Percentiles rank a stretch among this genome's conserved stretches.
These are phyloP conservation scores for Trichoderma lentiforme DNA, from an alignment of 2,329 filamentous ascomycete genomes.

Conservation along the genomic window DNA sequence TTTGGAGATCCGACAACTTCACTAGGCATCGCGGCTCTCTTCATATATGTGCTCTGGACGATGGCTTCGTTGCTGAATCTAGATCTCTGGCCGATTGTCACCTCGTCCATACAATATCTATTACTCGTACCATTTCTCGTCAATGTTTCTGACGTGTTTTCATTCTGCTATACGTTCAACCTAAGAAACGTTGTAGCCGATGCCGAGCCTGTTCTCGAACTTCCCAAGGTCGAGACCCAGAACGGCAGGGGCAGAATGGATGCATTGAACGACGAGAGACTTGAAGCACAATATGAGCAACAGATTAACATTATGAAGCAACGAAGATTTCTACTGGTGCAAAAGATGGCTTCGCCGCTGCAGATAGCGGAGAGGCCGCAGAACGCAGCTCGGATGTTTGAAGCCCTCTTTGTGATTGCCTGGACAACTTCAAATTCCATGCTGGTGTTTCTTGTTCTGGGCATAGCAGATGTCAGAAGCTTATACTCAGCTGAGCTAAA, in stretches of 20 bases:
- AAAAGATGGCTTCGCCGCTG: not conserved
- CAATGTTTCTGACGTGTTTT: not conserved
- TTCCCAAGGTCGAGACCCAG: not conserved
- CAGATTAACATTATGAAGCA: not conserved
- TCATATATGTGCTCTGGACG: not conserved
- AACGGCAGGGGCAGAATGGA: not conserved
- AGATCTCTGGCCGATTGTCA: not conserved
- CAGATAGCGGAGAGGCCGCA: not conserved
- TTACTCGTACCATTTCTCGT: not conserved
- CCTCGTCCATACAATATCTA: not conserved
- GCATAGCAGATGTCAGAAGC: not conserved
- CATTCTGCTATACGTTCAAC: not conserved
- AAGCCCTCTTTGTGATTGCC: not conserved
- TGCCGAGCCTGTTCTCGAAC: not conserved
- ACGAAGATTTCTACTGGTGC: not conserved
- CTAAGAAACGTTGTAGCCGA: not conserved
- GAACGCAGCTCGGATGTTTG: not conserved
- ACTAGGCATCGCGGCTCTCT: not conserved
- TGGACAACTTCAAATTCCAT: not conserved
- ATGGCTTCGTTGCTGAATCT: not conserved
- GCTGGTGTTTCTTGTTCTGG: not conserved
- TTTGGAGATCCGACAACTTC: not conserved
- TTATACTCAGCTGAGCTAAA: rapidly evolving
- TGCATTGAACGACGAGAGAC: not conserved
- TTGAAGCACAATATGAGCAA: not conserved